Evolutionary conservation across 257 asterid genomes (phyloP).

Genomic region (Solanum pinnatisectum): DNA sequence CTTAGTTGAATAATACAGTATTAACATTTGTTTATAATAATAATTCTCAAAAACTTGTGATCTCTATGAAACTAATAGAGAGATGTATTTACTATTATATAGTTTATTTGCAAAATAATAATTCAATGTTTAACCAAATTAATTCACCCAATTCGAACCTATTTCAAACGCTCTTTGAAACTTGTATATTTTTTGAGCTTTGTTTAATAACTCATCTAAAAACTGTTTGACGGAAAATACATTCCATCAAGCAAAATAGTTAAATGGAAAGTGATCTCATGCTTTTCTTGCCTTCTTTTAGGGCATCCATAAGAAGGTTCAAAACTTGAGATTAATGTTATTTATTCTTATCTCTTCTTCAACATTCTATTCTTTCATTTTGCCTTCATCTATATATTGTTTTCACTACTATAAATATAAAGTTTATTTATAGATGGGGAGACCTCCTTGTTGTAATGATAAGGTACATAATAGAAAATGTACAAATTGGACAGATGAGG

Average conservation of each 20-base stretch:
- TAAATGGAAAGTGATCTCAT: constrained; percentile 26
- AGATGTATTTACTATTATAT: background rate
- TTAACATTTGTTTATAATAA: background rate
- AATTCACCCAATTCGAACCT: constrained; percentile 69
- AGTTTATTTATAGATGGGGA: constrained; percentile 33
- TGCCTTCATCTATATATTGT: background rate
- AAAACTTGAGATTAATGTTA: constrained; percentile 2
- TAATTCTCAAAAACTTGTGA: background rate
- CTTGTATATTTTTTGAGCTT: constrained; percentile 3
- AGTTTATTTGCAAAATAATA: constrained; percentile 17
- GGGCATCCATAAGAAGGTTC: constrained; percentile 10
- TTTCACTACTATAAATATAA: background rate
- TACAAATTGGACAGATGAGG: constrained; percentile 27
- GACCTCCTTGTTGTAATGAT: constrained; percentile 23
- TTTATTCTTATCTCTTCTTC: background rate
- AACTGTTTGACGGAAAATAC: constrained; percentile 28
- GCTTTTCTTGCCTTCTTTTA: constrained; percentile 52
- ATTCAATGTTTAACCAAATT: constrained; percentile 59
- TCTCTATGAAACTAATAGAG: background rate
- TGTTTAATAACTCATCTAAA: constrained; percentile 3
- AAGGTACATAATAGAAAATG: constrained; percentile 23
- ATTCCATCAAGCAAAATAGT: constrained; percentile 52
- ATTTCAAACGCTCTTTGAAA: constrained; percentile 28
- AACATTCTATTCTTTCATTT: background rate
- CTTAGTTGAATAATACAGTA: background rate